Percentiles rank a stretch among this genome's conserved stretches.
These are phyloP conservation scores for Jackrogersella multiformis DNA, from an alignment of 495 filamentous ascomycete species.

Conservation along the genomic window DNA sequence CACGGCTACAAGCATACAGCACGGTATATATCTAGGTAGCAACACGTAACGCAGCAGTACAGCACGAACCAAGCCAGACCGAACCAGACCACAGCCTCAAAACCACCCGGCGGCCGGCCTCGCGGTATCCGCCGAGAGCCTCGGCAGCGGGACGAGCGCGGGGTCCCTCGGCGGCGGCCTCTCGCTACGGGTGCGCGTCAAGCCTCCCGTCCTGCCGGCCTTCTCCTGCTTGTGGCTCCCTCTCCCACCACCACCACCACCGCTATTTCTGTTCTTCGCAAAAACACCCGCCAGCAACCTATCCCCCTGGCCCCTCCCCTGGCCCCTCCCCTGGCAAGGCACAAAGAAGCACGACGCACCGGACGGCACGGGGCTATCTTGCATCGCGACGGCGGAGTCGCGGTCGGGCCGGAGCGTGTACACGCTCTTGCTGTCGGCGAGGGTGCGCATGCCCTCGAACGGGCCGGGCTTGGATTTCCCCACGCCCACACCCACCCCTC, in stretches of 20 bases:
- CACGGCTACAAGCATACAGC: too few relatives aligned
- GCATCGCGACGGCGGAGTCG: neutral
- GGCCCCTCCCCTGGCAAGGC: neutral
- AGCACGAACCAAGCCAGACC: too few relatives aligned
- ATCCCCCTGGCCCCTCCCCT: neutral
- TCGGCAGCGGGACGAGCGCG: neutral
- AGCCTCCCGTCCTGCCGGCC: too few relatives aligned
- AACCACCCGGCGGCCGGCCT: neutral
- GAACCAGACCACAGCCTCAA: too few relatives aligned
- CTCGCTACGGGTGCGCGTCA: neutral
- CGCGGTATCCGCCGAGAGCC: neutral
- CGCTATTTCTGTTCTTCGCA: neutral
- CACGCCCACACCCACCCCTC: neutral
- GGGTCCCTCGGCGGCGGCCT: neutral
- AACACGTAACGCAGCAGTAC: too few relatives aligned
- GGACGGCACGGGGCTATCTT: too few relatives aligned
- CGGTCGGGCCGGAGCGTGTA: neutral
- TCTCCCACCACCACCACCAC: too few relatives aligned
- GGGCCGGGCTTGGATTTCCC: neutral
- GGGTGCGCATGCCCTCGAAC: constrained; percentile 31
- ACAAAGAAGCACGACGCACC: neutral
- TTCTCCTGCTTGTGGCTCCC: too few relatives aligned
- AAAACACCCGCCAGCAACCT: neutral
- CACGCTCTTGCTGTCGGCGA: neutral
- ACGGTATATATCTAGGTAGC: too few relatives aligned